phyloP scores from a whole-genome alignment of 345 rosid species.

The Eucalyptus microcorys region DNA sequence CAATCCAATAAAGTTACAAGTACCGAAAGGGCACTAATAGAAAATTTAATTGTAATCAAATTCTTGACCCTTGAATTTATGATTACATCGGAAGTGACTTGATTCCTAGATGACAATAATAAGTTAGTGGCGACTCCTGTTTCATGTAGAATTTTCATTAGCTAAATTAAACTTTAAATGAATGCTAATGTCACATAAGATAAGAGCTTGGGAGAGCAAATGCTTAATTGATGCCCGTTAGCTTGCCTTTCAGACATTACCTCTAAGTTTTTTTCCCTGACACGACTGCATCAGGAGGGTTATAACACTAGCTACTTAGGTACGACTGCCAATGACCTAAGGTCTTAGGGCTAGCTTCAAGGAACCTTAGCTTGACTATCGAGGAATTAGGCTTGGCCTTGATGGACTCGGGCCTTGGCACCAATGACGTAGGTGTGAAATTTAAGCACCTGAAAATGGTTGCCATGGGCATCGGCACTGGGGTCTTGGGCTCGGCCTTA shows the following conservation, averaged over 20 bases:
- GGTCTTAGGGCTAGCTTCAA: background rate
- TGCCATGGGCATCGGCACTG: background rate
- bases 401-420: rapidly evolving
- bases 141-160: background rate
- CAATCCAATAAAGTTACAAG: background rate
- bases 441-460: background rate
- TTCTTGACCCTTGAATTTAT: background rate
- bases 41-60: background rate
- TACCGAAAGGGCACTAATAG: background rate
- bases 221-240: background rate
- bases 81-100: background rate
- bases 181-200: background rate
- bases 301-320: background rate
- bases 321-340: background rate
- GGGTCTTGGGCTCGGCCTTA: background rate
- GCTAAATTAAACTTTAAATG: background rate
- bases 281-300: background rate
- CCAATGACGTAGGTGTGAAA: background rate
- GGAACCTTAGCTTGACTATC: background rate
- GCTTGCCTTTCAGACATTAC: background rate
- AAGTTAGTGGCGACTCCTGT: background rate
- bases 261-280: background rate
- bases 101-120: too few species aligned
- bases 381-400: background rate
- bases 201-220: background rate